These are phyloP conservation scores for Jatropha podagrica DNA, from an alignment of 441 rosid genomes.

Conservation along the genomic window DNA sequence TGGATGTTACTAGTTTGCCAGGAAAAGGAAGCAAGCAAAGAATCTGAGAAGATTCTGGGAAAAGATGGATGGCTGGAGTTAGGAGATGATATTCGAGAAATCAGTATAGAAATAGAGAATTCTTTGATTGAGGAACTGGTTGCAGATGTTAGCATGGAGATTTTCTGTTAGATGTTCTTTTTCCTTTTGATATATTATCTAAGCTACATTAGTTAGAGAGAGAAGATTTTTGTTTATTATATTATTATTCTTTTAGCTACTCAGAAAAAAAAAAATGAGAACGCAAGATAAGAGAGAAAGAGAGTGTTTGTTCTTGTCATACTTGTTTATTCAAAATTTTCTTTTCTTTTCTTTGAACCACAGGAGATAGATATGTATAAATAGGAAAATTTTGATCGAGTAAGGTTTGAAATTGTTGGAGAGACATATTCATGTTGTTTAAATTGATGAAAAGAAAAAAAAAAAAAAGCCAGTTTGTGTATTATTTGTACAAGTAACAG, in stretches of 20 bases:
- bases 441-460: neutral
- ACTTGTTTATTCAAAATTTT: too few species aligned
- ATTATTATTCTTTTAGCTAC: neutral
- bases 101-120: slow-evolving; percentile 62
- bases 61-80: slow-evolving; percentile 53
- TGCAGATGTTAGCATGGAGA: slow-evolving; percentile 48
- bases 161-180: slow-evolving; percentile 21
- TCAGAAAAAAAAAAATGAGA: neutral
- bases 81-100: slow-evolving; percentile 52
- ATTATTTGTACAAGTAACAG: too few species aligned
- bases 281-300: neutral
- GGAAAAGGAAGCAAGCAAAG: slow-evolving; percentile 46
- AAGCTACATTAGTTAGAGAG: slow-evolving; percentile 16
- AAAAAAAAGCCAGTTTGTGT: too few species aligned
- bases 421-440: slow-evolving; percentile 1
- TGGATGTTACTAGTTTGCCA: slow-evolving; percentile 44
- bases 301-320: neutral
- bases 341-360: neutral
- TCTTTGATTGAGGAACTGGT: slow-evolving; percentile 67
- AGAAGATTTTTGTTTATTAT: neutral
- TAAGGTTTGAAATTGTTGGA: slow-evolving; percentile 22
- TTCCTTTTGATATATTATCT: slow-evolving; percentile 6
- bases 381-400: slow-evolving; percentile 20
- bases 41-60: slow-evolving; percentile 41
- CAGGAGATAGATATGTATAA: slow-evolving; percentile 13